Base-by-base conservation (phyloP, 2,329 filamentous ascomycete species). In the Curvularia lunata region DNA sequence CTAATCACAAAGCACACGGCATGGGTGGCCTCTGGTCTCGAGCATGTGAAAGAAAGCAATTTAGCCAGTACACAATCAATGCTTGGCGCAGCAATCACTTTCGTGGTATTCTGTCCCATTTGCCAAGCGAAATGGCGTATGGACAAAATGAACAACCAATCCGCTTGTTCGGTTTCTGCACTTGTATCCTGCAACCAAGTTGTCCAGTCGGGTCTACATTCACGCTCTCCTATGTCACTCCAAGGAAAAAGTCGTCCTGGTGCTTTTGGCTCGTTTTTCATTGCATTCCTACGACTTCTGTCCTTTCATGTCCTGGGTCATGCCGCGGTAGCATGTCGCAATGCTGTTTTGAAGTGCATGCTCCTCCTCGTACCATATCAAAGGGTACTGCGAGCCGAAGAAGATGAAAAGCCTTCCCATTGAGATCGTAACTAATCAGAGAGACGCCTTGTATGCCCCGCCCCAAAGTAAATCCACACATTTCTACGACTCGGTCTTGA, bases 401-500 rank as follows among this genome's bases (percentile, higher is more conserved):
- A 68, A 61, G 60, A 66, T 63, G 63, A 67, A 71, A 67, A 73
- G 65, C 70, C 71, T 67, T 70, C 67, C 71, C 71, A 69, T 72
- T 71, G 70, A 69, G 63, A 70, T 73, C 68, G 64, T 74, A 69
- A 72, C 71, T 70, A 74, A 72, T 71, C 70, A 72, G 62, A 72
- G 71, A 74, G 71, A 75, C 73, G 73, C 73, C 73, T 65, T 73
- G 67, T 72, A 74, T 74, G 71, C 71, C 72, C 68, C 64, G 57
- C 64, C 66, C 67, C 48, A 60, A 67, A 71, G 65, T 66, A 66
- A 69, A 70, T 59, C 61, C 58, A 55, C 67, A 57, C 61, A 58
- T 56, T 58, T 74, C 68, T 85, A 88, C 75, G 85, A 85, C 88
- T 99, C 95, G 75, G 92, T 97, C 76, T 94, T 97, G 82, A 99